Evolutionary conservation across 192 early-diverging fungal species (phyloP).

Genomic region (Coemansia sp.): DNA sequence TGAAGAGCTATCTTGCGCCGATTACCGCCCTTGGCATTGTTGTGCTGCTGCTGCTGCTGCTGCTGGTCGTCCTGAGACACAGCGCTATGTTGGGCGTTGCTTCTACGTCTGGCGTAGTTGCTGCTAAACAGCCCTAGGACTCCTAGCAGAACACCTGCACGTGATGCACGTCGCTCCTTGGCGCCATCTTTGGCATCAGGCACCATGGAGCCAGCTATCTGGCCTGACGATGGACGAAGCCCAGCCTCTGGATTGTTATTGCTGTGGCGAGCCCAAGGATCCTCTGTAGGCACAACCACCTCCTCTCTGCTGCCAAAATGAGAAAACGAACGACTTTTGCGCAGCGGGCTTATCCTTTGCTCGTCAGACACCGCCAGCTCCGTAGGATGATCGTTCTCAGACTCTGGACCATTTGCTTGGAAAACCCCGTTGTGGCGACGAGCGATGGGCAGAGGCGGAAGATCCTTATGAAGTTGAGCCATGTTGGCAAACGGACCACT

Average conservation of each 20-base stretch:
- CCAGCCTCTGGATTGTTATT: neutral
- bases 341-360: neutral
- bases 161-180: neutral
- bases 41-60: neutral
- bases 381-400: neutral
- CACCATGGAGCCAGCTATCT: neutral
- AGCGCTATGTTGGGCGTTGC: conserved; percentile 3
- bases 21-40: neutral
- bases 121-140: conserved; percentile 20
- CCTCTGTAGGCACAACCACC: neutral
- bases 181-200: neutral
- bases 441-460: conserved; percentile 22
- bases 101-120: conserved; percentile 24
- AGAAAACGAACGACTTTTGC: conserved; percentile 6
- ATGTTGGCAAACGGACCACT: neutral
- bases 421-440: neutral
- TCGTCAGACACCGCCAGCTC: neutral
- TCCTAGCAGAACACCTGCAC: conserved; percentile 27
- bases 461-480: conserved; percentile 26
- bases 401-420: neutral
- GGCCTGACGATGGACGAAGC: neutral
- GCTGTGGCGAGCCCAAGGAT: neutral
- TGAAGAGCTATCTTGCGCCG: conserved; percentile 9
- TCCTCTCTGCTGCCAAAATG: conserved; percentile 8
- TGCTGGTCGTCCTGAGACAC: neutral